phyloP scores from a whole-genome alignment of 306 rosid species.

The Geum urbanum region DNA sequence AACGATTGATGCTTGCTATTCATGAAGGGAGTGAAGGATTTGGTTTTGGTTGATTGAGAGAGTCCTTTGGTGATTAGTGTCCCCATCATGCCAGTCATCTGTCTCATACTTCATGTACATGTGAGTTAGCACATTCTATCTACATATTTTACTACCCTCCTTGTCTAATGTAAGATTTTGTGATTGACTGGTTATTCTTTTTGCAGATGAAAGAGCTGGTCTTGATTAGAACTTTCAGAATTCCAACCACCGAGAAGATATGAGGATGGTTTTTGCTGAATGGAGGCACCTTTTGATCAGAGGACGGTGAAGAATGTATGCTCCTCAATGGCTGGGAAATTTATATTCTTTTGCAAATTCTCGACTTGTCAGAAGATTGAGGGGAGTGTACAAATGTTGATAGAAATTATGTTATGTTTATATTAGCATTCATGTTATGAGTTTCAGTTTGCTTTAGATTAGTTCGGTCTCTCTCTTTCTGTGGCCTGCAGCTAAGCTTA shows the following conservation, averaged over 20 bases:
- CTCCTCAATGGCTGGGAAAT: constrained; percentile 43
- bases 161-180: neutral
- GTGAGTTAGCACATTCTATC: constrained; percentile 38
- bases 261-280: neutral
- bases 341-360: constrained; percentile 24
- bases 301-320: neutral
- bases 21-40: constrained; percentile 99
- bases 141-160: neutral
- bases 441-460: constrained; percentile 9
- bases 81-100: constrained; percentile 34
- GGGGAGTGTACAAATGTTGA: constrained; percentile 31
- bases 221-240: neutral
- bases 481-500: constrained; percentile 13
- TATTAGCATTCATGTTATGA: constrained; percentile 20
- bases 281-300: neutral
- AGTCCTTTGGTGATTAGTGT: constrained; percentile 18
- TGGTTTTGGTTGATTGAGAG: constrained; percentile 67
- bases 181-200: neutral
- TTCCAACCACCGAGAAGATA: neutral
- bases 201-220: constrained; percentile 7
- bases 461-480: constrained; percentile 12
- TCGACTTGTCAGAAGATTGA: constrained; percentile 37
- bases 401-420: constrained; percentile 26
- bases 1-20: constrained; percentile 91
- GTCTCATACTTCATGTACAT: constrained; percentile 48